These are phyloP conservation scores for Penicillium herquei DNA, from an alignment of 495 filamentous ascomycete species.

Conservation along the genomic window DNA sequence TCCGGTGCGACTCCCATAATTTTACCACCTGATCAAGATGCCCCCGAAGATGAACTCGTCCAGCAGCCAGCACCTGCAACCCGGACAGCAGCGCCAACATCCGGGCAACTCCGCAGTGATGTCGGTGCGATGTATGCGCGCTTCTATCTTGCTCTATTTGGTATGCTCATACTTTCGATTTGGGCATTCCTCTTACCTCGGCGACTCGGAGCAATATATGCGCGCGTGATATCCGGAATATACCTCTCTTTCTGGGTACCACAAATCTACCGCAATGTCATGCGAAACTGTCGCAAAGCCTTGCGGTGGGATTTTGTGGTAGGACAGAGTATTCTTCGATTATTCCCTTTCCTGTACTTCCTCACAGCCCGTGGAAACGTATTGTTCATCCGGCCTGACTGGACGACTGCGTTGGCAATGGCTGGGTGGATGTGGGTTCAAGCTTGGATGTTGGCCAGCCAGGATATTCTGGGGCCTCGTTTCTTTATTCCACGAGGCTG, in stretches of 20 bases:
- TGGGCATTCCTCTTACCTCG: constrained; percentile 75
- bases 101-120: constrained; percentile 48
- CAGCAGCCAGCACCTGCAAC: constrained; percentile 19
- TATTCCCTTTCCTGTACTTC: constrained; percentile 80
- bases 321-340: constrained; percentile 74
- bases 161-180: constrained; percentile 69
- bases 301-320: constrained; percentile 84
- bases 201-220: constrained; percentile 65
- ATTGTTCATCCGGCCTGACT: constrained; percentile 71
- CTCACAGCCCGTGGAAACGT: constrained; percentile 72
- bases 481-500: constrained; percentile 70
- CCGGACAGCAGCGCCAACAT: constrained; percentile 28
- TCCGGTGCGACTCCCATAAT: constrained; percentile 65
- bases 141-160: constrained; percentile 70
- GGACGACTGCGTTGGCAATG: constrained; percentile 57
- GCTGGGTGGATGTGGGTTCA: constrained; percentile 92
- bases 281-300: constrained; percentile 87
- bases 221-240: constrained; percentile 61
- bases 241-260: constrained; percentile 92
- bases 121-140: constrained; percentile 76
- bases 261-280: constrained; percentile 85
- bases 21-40: constrained; percentile 81
- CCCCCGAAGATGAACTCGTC: constrained; percentile 34
- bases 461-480: constrained; percentile 83
- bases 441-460: constrained; percentile 69